Conservation (phyloP, 805 yeast genomes). For the Metschnikowia cubensis region DNA sequence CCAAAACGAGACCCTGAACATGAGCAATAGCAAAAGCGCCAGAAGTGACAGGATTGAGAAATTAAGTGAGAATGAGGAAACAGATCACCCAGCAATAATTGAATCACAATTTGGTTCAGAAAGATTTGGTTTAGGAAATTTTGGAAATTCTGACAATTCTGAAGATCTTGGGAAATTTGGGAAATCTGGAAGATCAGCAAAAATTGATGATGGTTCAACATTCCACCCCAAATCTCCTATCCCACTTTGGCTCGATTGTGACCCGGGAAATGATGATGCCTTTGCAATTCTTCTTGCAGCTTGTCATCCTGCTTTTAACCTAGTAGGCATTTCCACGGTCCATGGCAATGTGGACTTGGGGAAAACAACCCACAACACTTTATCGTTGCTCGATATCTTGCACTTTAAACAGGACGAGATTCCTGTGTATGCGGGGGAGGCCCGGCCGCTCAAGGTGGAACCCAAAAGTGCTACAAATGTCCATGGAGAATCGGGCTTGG, state of each 20-base stretch:
- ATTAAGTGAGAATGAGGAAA: too few species aligned
- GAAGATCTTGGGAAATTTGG: too few species aligned
- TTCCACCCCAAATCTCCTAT: slow-evolving; percentile 9
- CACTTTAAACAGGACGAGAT: slow-evolving; percentile 38
- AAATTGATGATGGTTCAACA: too few species aligned
- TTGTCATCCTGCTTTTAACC: slow-evolving; percentile 52
- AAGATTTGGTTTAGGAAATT: too few species aligned
- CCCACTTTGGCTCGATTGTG: slow-evolving; percentile 88
- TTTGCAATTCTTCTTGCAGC: slow-evolving; percentile 66
- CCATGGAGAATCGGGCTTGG: slow-evolving; percentile 74
- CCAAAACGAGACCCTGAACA: too few species aligned
- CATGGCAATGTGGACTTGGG: slow-evolving; percentile 67
- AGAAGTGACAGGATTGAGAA: too few species aligned
- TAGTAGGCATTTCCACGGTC: slow-evolving; percentile 70
- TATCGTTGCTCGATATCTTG: slow-evolving; percentile 62
- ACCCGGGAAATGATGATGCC: slow-evolving; percentile 89
- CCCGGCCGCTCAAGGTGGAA: slow-evolving; percentile 49
- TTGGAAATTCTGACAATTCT: too few species aligned
- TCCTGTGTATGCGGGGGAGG: slow-evolving; percentile 66
- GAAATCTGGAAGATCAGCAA: too few species aligned
- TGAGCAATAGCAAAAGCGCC: too few species aligned
- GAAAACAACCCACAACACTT: slow-evolving; percentile 65
- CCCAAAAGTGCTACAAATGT: slow-evolving; percentile 56
- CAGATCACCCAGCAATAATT: too few species aligned
- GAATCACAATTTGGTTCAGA: too few species aligned